Conservation (phyloP, 2,329 filamentous ascomycete species). For the Emericellopsis cladophorae region DNA sequence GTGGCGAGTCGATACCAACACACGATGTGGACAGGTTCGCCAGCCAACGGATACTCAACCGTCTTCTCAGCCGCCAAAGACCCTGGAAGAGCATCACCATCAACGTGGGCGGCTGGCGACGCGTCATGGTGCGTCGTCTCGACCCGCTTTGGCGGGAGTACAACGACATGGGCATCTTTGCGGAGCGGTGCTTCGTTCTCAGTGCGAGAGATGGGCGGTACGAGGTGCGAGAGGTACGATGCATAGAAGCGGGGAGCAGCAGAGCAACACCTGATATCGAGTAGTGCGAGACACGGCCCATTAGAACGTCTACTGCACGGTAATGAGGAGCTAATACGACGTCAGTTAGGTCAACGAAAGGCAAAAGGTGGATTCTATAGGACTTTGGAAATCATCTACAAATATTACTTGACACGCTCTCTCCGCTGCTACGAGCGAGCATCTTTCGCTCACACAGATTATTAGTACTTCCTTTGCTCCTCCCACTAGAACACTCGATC, state of each 20-base stretch:
- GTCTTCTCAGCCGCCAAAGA: conserved; percentile 17
- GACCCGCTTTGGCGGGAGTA: conserved; percentile 24
- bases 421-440: no score
- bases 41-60: conserved; percentile 17
- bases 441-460: no score
- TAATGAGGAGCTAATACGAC: no score
- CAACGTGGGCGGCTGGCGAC: conserved; percentile 34
- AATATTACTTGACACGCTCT: no score
- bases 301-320: no score
- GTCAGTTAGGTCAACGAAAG: no score
- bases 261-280: conserved; percentile 1
- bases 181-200: conserved; percentile 33
- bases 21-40: conserved; percentile 5
- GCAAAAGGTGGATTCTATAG: no score
- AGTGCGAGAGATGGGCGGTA: conserved; percentile 14
- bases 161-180: conserved; percentile 28
- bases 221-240: conserved; percentile 12
- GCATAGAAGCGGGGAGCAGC: neutral
- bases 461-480: no score
- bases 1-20: conserved; percentile 10
- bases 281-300: neutral
- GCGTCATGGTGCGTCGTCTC: conserved; percentile 28
- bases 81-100: conserved; percentile 27
- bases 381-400: no score
- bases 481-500: no score